Base-by-base conservation (phyloP, 257 asterid species). In the Penstemon eatonii region DNA sequence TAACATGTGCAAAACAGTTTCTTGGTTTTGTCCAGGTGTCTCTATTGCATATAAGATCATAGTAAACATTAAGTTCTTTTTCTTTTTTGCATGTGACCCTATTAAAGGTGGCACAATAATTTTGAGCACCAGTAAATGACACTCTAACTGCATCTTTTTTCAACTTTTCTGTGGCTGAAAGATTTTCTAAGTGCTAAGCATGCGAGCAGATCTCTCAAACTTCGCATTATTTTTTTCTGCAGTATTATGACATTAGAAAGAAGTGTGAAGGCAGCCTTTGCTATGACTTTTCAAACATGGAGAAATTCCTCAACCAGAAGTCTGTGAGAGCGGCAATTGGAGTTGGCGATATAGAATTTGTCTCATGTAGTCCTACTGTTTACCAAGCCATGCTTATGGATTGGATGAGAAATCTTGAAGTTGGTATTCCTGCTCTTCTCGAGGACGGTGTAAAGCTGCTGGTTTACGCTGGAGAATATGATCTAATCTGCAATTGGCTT, bases 391-490 rank as follows among this genome's bases (percentile, higher is more conserved):
- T 88, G 96, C 89, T 88, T 42, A 76, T 84, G 81, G 96, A 88
- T 69, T 88, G 96, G 92, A 88, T 88, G 96, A 88, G 92, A 78
- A 82, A 88, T 72, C 89, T 88, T 55, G 96, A 88, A 82, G 87
- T 66, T 7, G 92, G 96, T 60, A 88, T 88, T 63, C 96, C 96
- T 51, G 80, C 80, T 57, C 90, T 88, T 72, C 86, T 88, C 3
- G 92, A 88, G 73, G 92, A 88, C 47, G 92, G 90, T 38, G 61
- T 88, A 70, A 81, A 86, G 78, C 60, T 88, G 74, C 82, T 88
- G 69, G 78, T 88, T 10, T 88, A 88, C 60, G 92, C 90, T 13
- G 95, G 95, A 67, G 95, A 88, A 69, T 88, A 88, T 56, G 92
- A 88, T 80, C 77, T 88, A 60, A 88, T 86, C 67, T 88, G 96